phyloP scores from a whole-genome alignment of 306 rosid species.

The Spatholobus suberectus region DNA sequence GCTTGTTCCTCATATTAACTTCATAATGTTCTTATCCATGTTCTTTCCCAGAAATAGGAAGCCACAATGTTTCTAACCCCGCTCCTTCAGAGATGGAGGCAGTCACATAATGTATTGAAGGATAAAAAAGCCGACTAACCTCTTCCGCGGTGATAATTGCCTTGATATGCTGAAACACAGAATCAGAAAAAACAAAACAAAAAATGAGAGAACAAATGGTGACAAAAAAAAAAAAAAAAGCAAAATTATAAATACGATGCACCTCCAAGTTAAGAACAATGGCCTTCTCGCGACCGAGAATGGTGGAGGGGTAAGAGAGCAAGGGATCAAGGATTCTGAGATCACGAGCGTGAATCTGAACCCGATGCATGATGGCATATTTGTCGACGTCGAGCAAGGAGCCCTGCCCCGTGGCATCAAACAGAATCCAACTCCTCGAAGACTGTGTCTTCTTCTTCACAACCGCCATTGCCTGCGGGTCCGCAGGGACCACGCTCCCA shows the following conservation, averaged over 20 bases:
- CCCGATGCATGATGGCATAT: constrained; percentile 87
- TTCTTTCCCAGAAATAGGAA: neutral
- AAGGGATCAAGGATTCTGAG: constrained; percentile 92
- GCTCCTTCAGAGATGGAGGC: neutral
- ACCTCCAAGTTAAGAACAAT: constrained; percentile 98
- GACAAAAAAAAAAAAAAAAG: neutral
- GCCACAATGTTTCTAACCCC: neutral
- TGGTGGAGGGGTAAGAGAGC: constrained; percentile 88
- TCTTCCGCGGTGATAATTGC: constrained; percentile 97
- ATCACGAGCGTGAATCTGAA: constrained; percentile 93
- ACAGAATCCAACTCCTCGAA: constrained; percentile 81
- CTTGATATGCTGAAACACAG: constrained; percentile 80
- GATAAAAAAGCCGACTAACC: constrained; percentile 51
- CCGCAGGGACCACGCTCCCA: constrained; percentile 76
- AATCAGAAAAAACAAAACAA: constrained; percentile 15
- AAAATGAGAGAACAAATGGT: neutral
- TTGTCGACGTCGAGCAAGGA: constrained; percentile 82
- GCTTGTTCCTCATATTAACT: constrained; percentile 2
- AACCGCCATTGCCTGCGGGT: constrained; percentile 58
- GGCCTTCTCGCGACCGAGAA: constrained; percentile 89
- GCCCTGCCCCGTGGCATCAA: constrained; percentile 69
- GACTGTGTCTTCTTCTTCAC: constrained; percentile 81
- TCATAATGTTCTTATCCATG: neutral
- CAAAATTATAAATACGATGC: neutral
- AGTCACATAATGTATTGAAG: neutral